Evolutionary conservation across 805 yeast genomes (phyloP).

Genomic region (Metschnikowia lochheadii): DNA sequence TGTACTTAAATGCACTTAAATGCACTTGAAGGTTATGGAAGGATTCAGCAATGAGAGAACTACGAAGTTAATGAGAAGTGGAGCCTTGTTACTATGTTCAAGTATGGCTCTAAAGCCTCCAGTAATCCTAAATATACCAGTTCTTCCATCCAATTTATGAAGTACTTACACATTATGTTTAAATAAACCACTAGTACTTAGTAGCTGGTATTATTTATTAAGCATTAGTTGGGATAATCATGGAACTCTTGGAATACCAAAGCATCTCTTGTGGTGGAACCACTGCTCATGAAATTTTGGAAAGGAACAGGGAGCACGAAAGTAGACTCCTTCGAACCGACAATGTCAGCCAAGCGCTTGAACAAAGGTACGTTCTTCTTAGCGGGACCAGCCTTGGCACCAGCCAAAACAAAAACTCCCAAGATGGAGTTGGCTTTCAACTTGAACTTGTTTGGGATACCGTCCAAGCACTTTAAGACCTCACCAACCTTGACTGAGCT

Average conservation of each 20-base stretch:
- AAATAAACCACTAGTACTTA: no score
- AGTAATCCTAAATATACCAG: no score
- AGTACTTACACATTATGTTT: no score
- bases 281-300: constrained; percentile 99
- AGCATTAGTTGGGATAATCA: constrained; percentile 96
- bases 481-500: no score
- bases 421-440: constrained; percentile 98
- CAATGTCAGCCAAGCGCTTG: constrained; percentile 79
- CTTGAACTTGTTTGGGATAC: constrained; percentile 95
- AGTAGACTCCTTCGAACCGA: constrained; percentile 71
- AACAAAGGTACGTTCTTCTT: constrained; percentile 91
- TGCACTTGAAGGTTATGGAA: no score
- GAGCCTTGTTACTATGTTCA: no score
- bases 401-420: constrained; percentile 91
- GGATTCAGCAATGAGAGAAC: no score
- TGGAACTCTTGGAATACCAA: constrained; percentile 98
- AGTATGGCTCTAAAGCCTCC: no score
- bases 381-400: constrained; percentile 97
- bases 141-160: no score
- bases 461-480: no score
- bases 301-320: constrained; percentile 97
- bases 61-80: no score
- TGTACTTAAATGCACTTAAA: no score
- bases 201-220: constrained; percentile 13
- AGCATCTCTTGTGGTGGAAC: constrained; percentile 99